Percentiles rank a stretch among this genome's conserved stretches.
Evolutionary conservation across 2,329 filamentous ascomycete genomes (phyloP).

Genomic region (Hypocrella siamensis): DNA sequence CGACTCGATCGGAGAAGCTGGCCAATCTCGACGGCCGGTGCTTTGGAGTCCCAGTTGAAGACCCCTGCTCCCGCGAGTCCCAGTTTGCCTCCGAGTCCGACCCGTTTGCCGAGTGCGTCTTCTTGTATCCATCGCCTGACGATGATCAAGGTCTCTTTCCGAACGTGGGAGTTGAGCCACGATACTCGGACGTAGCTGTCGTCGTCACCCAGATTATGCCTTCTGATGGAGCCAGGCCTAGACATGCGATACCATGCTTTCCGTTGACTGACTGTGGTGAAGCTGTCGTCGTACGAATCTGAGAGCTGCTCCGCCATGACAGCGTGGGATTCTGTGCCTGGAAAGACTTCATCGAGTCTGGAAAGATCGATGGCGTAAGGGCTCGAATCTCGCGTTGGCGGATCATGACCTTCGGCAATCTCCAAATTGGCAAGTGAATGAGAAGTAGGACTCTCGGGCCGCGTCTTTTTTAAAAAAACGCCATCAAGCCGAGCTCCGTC

Average conservation of each 20-base stretch:
- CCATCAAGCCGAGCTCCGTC: too few species aligned
- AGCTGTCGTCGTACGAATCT: constrained; percentile 34
- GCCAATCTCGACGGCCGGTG: constrained; percentile 31
- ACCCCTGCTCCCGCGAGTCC: constrained; percentile 28
- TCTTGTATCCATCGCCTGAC: constrained; percentile 53
- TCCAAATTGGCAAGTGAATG: too few species aligned
- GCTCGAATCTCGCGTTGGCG: too few species aligned
- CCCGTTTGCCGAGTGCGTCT: constrained; percentile 39
- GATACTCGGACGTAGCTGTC: constrained; percentile 43
- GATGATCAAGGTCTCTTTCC: constrained; percentile 37
- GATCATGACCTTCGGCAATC: too few species aligned
- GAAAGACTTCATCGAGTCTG: constrained; percentile 18
- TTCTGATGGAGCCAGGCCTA: constrained; percentile 40
- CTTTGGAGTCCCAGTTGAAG: constrained; percentile 46
- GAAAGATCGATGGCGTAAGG: constrained; percentile 17
- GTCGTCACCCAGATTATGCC: constrained; percentile 39
- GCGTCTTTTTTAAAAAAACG: too few species aligned
- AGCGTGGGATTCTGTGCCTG: constrained; percentile 8
- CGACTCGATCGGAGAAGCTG: constrained; percentile 17
- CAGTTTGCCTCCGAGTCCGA: constrained; percentile 19
- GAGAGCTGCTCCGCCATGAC: constrained; percentile 21
- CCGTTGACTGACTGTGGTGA: constrained; percentile 38
- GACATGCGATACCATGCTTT: constrained; percentile 52
- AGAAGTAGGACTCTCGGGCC: too few species aligned
- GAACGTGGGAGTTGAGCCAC: constrained; percentile 40